phyloP scores from a whole-genome alignment of 371 early-diverging fungal genomes.

The Cokeromyces recurvatus region DNA sequence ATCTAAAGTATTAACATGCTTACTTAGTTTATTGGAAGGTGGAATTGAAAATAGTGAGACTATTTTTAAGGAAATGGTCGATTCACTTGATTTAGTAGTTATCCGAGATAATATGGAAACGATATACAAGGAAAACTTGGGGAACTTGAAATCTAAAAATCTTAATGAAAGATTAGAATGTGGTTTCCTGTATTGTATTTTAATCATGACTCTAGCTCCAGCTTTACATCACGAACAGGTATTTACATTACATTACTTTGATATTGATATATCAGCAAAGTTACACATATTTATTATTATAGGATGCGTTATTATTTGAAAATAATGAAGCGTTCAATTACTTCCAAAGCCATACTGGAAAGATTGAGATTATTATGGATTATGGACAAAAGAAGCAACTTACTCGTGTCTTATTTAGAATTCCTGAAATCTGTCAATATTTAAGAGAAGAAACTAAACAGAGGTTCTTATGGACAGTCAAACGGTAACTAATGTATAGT shows the following conservation, averaged over 20 bases:
- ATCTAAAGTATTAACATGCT: conserved; percentile 42
- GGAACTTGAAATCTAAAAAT: conserved; percentile 15
- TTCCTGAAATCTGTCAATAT: conserved; percentile 52
- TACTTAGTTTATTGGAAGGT: conserved; percentile 53
- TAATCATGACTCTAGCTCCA: conserved; percentile 36
- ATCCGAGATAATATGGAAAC: conserved; percentile 33
- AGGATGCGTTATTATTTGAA: conserved; percentile 21
- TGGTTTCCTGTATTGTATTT: conserved; percentile 39
- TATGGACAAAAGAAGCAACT: conserved; percentile 37
- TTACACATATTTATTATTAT: background rate
- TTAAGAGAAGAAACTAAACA: conserved; percentile 44
- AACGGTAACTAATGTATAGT: conserved; percentile 32
- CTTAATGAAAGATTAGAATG: conserved; percentile 30
- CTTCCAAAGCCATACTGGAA: conserved; percentile 48
- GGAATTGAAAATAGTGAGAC: conserved; percentile 44
- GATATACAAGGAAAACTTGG: conserved; percentile 18
- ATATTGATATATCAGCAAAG: too few relatives aligned
- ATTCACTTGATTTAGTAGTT: conserved; percentile 32
- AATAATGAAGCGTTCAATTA: conserved; percentile 33
- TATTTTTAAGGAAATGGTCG: conserved; percentile 48
- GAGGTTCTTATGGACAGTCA: conserved; percentile 47
- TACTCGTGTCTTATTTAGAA: conserved; percentile 45
- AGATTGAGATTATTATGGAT: conserved; percentile 53
- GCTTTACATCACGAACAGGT: conserved; percentile 31
- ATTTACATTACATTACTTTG: background rate